A percentile compares a stretch with the other conserved stretches of the same genome.
phyloP scores from a whole-genome alignment of 352 stramenopile species.

The Pythium pectinolyticum region DNA sequence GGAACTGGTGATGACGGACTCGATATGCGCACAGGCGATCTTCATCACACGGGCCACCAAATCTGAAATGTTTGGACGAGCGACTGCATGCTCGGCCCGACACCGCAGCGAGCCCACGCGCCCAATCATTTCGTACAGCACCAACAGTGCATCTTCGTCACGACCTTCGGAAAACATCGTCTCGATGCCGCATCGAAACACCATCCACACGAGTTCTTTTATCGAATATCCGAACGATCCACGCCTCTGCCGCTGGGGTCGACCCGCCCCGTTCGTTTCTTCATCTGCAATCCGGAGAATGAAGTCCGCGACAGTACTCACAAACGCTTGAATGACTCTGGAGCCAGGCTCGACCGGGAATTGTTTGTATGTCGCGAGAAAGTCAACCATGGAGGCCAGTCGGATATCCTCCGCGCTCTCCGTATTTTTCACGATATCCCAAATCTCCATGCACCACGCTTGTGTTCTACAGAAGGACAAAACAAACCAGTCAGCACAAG shows the following conservation, averaged over 20 bases:
- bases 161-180: conserved; percentile 12
- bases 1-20: conserved; percentile 3
- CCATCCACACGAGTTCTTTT: conserved; percentile 21
- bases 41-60: conserved; percentile 20
- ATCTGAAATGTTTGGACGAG: not conserved
- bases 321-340: not conserved
- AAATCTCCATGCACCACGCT: not conserved
- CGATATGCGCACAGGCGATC: conserved; percentile 11
- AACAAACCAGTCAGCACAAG: not conserved
- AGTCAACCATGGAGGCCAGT: conserved; percentile 17
- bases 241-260: not conserved
- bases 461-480: not conserved
- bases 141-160: conserved; percentile 5
- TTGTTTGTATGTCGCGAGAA: conserved; percentile 1
- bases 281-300: no score
- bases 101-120: conserved; percentile 7
- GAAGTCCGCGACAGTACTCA: conserved; percentile 8
- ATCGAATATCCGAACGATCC: not conserved
- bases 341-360: not conserved
- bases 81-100: not conserved
- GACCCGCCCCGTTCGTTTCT: no score
- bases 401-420: not conserved
- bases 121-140: conserved; percentile 17
- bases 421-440: not conserved
- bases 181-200: conserved; percentile 18